Conservation (phyloP, 305 asterid species). For the Fraxinus ornus region DNA sequence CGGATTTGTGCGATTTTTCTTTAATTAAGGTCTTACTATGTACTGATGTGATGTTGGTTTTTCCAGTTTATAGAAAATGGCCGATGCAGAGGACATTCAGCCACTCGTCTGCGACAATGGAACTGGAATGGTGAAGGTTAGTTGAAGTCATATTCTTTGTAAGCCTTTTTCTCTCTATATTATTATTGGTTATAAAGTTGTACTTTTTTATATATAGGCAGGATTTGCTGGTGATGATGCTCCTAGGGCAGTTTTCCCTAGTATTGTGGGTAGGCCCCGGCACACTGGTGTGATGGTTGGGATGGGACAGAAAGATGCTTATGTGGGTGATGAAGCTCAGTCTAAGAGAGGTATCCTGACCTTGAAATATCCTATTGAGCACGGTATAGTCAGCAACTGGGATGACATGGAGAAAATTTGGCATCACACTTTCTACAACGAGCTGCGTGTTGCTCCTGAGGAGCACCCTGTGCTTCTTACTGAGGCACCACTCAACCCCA, state of each 20-base stretch:
- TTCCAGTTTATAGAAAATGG: conserved; percentile 46
- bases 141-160: background rate
- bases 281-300: conserved; percentile 74
- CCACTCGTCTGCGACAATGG: conserved; percentile 68
- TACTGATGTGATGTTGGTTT: background rate
- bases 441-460: conserved; percentile 68
- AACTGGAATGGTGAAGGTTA: conserved; percentile 64
- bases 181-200: background rate
- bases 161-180: background rate
- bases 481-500: conserved; percentile 68
- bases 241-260: conserved; percentile 69
- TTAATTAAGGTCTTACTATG: background rate
- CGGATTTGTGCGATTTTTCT: background rate
- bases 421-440: conserved; percentile 54
- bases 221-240: conserved; percentile 81
- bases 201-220: conserved; percentile 34
- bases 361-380: conserved; percentile 62
- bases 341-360: conserved; percentile 65
- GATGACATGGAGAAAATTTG: conserved; percentile 61
- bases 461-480: conserved; percentile 68
- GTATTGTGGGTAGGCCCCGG: conserved; percentile 63
- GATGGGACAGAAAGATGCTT: conserved; percentile 64
- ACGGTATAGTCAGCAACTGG: conserved; percentile 68
- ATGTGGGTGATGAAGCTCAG: conserved; percentile 65
- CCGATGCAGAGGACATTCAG: conserved; percentile 61